These are phyloP conservation scores for Candida sp. DNA, from an alignment of 1,139 yeast species.

Conservation along the genomic window DNA sequence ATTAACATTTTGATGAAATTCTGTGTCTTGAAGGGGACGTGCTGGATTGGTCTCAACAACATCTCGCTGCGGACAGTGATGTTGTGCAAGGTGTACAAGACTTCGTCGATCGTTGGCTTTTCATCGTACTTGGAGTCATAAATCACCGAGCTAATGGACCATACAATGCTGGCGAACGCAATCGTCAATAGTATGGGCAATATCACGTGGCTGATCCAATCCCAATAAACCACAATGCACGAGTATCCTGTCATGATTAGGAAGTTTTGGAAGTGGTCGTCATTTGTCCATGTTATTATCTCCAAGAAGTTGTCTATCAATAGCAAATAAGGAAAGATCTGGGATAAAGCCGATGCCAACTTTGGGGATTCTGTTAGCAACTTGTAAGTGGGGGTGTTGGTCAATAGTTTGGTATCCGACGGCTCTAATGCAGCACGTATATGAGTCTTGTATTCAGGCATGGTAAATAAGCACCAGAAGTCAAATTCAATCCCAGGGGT, in stretches of 20 bases:
- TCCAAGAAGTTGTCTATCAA: conserved; percentile 49
- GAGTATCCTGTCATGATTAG: conserved; percentile 45
- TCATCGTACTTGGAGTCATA: conserved; percentile 48
- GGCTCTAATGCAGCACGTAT: conserved; percentile 33
- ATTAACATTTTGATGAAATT: conserved; percentile 36
- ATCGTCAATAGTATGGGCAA: conserved; percentile 44
- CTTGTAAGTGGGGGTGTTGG: conserved; percentile 29
- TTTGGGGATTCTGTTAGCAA: conserved; percentile 48
- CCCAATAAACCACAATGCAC: conserved; percentile 51
- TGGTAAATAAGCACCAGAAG: neutral
- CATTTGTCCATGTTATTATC: conserved; percentile 59
- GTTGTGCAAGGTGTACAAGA: conserved; percentile 54
- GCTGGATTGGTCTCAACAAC: conserved; percentile 44
- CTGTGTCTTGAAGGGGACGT: conserved; percentile 27
- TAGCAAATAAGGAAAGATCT: conserved; percentile 52
- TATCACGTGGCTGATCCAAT: conserved; percentile 31
- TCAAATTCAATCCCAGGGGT: too few species aligned
- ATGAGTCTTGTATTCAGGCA: conserved; percentile 15
- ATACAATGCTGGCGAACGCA: conserved; percentile 42
- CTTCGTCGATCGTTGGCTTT: conserved; percentile 63
- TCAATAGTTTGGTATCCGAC: conserved; percentile 33
- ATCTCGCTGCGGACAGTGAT: conserved; percentile 50
- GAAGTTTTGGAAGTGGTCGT: conserved; percentile 52
- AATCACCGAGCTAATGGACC: conserved; percentile 49
- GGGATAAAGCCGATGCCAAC: conserved; percentile 49